Percentiles rank a stretch among this genome's conserved stretches.
These are phyloP conservation scores for Colletotrichum sp. DNA, from an alignment of 2,329 filamentous ascomycete genomes.

Conservation along the genomic window DNA sequence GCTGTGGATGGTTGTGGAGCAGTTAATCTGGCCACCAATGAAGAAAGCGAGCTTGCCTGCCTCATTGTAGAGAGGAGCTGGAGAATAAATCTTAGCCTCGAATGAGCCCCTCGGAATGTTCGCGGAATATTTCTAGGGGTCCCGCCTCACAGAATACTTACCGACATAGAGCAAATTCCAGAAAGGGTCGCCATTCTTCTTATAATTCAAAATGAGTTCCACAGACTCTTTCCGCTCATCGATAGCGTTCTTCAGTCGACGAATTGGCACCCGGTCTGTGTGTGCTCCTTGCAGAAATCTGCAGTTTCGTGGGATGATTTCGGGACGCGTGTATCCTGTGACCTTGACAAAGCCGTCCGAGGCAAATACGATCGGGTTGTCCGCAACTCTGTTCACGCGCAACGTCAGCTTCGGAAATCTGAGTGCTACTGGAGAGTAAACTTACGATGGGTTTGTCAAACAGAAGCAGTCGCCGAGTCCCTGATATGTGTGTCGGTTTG, in stretches of 20 bases:
- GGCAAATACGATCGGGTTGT: constrained; percentile 55
- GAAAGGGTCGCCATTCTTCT: constrained; percentile 56
- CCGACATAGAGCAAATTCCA: constrained; percentile 62
- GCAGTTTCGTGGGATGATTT: constrained; percentile 57
- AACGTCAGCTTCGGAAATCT: accelerated
- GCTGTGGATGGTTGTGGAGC: constrained; percentile 54
- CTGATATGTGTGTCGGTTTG: constrained; percentile 43
- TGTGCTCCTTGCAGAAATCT: constrained; percentile 54
- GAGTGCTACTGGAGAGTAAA: background rate
- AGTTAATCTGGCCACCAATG: constrained; percentile 59
- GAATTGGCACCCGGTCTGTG: constrained; percentile 46
- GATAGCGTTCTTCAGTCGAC: constrained; percentile 47
- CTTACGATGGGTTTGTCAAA: constrained; percentile 51
- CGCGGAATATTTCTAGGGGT: too few species aligned
- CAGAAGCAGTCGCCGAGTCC: constrained; percentile 66
- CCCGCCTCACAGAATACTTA: background rate
- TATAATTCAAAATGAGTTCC: constrained; percentile 57
- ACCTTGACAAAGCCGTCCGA: constrained; percentile 58
- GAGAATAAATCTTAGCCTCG: too few species aligned
- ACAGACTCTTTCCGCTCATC: constrained; percentile 47
- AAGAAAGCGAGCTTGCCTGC: constrained; percentile 50
- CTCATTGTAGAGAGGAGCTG: constrained; percentile 47
- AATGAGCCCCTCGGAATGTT: too few species aligned
- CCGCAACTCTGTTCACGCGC: constrained; percentile 26
- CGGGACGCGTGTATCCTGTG: constrained; percentile 52